These are phyloP conservation scores for Vitis hybrid DNA, from an alignment of 177 flowering plant genomes.

Conservation along the genomic window DNA sequence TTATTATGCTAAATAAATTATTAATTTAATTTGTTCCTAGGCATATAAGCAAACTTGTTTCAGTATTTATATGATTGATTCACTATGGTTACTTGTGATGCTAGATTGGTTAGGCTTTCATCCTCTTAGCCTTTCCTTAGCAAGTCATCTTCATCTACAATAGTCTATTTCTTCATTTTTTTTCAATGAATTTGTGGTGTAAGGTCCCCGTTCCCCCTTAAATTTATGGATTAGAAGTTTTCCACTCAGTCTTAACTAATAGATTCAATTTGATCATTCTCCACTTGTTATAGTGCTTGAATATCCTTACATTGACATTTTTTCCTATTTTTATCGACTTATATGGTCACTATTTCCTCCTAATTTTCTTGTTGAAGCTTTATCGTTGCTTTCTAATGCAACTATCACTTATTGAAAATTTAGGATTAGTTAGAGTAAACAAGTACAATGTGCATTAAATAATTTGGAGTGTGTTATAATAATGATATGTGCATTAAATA, in stretches of 20 bases:
- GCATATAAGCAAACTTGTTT: background rate
- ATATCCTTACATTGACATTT: background rate
- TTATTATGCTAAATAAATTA: slow-evolving; percentile 60
- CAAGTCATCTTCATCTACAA: slow-evolving; percentile 83
- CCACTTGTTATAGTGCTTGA: too few species aligned
- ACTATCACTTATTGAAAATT: accelerated
- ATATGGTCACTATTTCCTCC: too few species aligned
- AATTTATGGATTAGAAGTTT: too few species aligned
- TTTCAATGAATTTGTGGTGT: slow-evolving; percentile 77
- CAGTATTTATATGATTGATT: background rate
- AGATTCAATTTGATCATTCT: background rate
- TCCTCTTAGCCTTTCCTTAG: slow-evolving; percentile 73
- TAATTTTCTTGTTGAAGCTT: too few species aligned
- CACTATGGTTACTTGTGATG: slow-evolving; percentile 5
- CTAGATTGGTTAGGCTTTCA: slow-evolving; percentile 72
- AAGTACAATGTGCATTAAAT: too few species aligned
- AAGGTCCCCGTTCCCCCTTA: slow-evolving; percentile 2
- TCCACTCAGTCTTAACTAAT: slow-evolving; percentile 80
- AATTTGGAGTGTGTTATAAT: too few species aligned
- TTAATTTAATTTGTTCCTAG: slow-evolving; percentile 38
- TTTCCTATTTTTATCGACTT: too few species aligned
- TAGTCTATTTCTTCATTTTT: slow-evolving; percentile 76
- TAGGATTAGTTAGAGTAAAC: too few species aligned
- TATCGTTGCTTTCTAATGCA: too few species aligned
- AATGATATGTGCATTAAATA: too few species aligned